Evolutionary conservation across 495 filamentous ascomycete genomes (phyloP), one percentile per base, ranked within the genome.

Genomic region (Penicillium maclennaniae): DNA sequence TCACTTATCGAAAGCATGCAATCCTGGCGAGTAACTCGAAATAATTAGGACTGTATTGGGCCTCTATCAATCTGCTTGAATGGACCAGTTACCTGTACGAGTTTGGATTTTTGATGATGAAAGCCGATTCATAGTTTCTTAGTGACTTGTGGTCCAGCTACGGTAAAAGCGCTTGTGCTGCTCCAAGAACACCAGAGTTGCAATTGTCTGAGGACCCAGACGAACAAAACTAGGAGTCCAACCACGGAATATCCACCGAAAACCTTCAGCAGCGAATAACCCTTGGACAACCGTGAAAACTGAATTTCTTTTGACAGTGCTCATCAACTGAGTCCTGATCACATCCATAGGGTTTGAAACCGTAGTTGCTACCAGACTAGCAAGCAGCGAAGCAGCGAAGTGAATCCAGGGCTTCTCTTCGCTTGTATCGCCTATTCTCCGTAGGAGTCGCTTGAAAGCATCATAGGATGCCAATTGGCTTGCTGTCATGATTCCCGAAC

Each of bases 291-390:
- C 44, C 3, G 37, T 19, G 3, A 58, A 21, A n/a, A 61, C 48
- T 0, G 58, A 61, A 9, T 16, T 27, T 6, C 38, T 44, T 9
- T 48, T 15, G 0, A 59, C 59, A 26, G 47, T 50, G 15, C 56
- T 62, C 91, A 96, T 96, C 42, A 95, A 78, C 6, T 89, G 74
- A 19, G 89, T 95, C 76, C 95, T 93, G 65, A 95, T 86, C 8
- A 96, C 91, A 71, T 95, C 91, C 19, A 95, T 87, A 0, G 91
- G 91, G 39, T 84, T 89, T 59, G 89, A 93, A n/a, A 95, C 75
- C 0, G 91, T 95, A 12, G 91, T 95, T 2, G 91, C 91, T 5
- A 91, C 86, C 51, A 95, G 83, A 15, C 90, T 89, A 10, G 89
- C 89, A 51, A 91, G 60, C 55, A 95, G 81, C 0, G 80, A 85